phyloP scores from a whole-genome alignment of 257 asterid species.

The Orobanche coerulescens region DNA sequence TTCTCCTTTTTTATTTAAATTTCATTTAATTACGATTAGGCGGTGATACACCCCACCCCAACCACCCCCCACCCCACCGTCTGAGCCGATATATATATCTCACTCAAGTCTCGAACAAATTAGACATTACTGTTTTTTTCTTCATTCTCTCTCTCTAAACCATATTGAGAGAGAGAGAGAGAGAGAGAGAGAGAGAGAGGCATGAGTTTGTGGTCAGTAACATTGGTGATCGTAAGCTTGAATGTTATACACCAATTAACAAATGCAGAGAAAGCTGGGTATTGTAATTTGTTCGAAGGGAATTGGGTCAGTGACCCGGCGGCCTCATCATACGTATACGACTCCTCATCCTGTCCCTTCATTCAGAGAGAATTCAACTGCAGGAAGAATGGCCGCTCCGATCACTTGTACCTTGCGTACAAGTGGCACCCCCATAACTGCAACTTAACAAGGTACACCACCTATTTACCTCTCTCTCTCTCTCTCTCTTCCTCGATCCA shows the following conservation, averaged over 20 bases:
- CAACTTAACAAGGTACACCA: conserved; percentile 49
- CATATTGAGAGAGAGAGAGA: neutral
- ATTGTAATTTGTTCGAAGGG: conserved; percentile 50
- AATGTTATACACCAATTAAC: conserved; percentile 9
- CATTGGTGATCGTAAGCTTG: neutral
- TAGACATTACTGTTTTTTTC: too few relatives aligned
- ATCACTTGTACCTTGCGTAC: conserved; percentile 47
- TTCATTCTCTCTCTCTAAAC: neutral
- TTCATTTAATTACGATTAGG: too few relatives aligned
- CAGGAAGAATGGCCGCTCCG: conserved; percentile 68
- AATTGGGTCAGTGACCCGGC: conserved; percentile 53
- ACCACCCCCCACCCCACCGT: too few relatives aligned
- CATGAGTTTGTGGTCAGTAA: conserved; percentile 19
- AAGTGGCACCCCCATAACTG: conserved; percentile 70
- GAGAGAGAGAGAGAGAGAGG: conserved; percentile 13
- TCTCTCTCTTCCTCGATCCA: too few relatives aligned
- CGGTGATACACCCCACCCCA: too few relatives aligned
- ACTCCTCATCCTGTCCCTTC: conserved; percentile 62
- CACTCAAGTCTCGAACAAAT: too few relatives aligned
- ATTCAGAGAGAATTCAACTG: conserved; percentile 70
- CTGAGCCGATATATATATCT: too few relatives aligned
- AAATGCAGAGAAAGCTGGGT: conserved; percentile 22
- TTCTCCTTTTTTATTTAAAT: too few relatives aligned
- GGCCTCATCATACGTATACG: conserved; percentile 33
- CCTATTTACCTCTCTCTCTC: too few relatives aligned